Base-by-base conservation (phyloP, 306 rosid species). In the Prunus campanulata region DNA sequence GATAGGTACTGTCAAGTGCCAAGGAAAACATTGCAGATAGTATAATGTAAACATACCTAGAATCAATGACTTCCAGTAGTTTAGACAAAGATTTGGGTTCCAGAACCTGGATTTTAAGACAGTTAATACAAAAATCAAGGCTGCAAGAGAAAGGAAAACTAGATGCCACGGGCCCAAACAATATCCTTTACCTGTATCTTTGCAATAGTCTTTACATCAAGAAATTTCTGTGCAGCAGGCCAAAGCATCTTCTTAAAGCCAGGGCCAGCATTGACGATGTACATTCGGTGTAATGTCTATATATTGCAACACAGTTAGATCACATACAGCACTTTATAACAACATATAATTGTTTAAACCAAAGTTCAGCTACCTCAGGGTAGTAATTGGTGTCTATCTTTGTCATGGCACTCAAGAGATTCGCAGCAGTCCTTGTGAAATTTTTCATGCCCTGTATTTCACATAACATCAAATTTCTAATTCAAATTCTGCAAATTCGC, bases 221-320 rank as follows among this genome's bases (percentile, higher is more conserved):
- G 91, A 87, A 93, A 88, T 74, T 87, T 96, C 75, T 89, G 96
- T 12, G 97, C 98, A 77, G 99, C 93, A 69, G 97, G 98, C 99
- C 99, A 96, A 74, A 96, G 93, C 90, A 96, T 85, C 89, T 85
- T 95, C 83, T 85, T 96, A 85, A 96, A 96, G 56, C 93, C 98
- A 66, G 97, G 76, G 77, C 99, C 98, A 85, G 99, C 99, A 86
- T 96, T 92, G 79, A 96, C 91, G 0, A 96, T 80, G 81, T 87
- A 96, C 97, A 93, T 92, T 51, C 91, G 90, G 86, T 96, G 92
- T 77, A 96, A 76, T 15, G 99, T 96, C 99, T 96, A 85, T 19
- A 83, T 48, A 83, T 50, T 83, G 71, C 48, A 62, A 19, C 72
- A 68, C 5, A 55, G 66, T 84, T 48, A 77, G 10, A 63, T 50